phyloP scores from a whole-genome alignment of 2,329 filamentous ascomycete species.

The Endoconidiophora polonica region DNA sequence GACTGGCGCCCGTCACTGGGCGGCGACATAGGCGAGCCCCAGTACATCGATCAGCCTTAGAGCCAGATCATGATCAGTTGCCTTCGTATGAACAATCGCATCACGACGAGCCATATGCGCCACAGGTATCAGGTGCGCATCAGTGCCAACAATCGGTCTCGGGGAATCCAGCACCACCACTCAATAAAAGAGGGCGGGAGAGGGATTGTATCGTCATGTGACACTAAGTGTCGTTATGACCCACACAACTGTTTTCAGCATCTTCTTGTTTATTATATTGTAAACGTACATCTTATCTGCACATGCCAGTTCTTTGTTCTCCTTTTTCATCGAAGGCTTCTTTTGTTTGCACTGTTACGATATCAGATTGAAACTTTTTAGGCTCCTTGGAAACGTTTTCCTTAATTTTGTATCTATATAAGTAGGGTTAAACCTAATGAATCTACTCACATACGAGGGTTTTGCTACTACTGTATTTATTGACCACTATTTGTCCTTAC shows the following conservation, averaged over 20 bases:
- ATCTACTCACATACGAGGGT: too few species aligned
- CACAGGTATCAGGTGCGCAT: neutral
- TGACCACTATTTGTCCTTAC: too few species aligned
- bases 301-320: too few species aligned
- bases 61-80: neutral
- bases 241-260: too few species aligned
- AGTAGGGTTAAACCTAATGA: too few species aligned
- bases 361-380: too few species aligned
- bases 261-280: neutral
- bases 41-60: neutral
- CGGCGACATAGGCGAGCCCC: neutral
- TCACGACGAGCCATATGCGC: neutral
- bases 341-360: too few species aligned
- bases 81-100: slow-evolving; percentile 7
- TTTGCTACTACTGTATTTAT: too few species aligned
- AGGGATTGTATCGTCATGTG: slow-evolving; percentile 8
- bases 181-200: neutral
- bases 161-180: neutral
- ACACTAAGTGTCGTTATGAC: neutral
- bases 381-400: too few species aligned
- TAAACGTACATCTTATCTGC: too few species aligned
- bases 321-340: too few species aligned
- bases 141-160: neutral
- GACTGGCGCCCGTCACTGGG: neutral
- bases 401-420: too few species aligned